A percentile compares a stretch with the other conserved stretches of the same genome.
phyloP scores from a whole-genome alignment of 768 basidiomycete genomes.

The Exsudoporus frostii region DNA sequence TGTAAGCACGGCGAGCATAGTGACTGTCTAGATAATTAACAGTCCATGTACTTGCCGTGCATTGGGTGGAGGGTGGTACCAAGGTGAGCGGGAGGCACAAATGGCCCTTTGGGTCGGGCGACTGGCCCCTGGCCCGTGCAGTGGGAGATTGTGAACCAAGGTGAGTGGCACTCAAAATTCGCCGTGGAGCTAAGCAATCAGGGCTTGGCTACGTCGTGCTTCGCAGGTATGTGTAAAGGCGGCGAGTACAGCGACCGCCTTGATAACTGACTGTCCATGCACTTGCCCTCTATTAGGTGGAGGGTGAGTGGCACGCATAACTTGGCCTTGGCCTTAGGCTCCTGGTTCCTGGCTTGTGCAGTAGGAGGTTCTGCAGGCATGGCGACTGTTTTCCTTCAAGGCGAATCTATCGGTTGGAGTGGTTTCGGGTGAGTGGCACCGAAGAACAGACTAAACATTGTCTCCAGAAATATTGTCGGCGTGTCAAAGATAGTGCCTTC shows the following conservation, averaged over 20 bases:
- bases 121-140: background rate
- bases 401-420: background rate
- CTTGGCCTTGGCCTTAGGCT: background rate
- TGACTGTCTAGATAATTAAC: too few species aligned
- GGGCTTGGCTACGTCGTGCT: background rate
- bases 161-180: background rate
- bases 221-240: background rate
- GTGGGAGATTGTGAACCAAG: background rate
- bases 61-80: background rate
- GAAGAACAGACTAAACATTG: background rate
- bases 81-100: background rate
- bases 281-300: background rate
- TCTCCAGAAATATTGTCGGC: background rate
- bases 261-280: background rate
- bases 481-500: background rate
- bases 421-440: conserved; percentile 7
- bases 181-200: too few species aligned
- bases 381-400: background rate
- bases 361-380: background rate
- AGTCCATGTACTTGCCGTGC: background rate
- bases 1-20: background rate
- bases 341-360: background rate
- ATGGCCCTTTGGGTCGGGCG: background rate
- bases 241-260: too few species aligned
- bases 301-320: background rate